A percentile compares a stretch with the other conserved stretches of the same genome.
These are phyloP conservation scores for Cutaneotrichosporon curvatum DNA, from an alignment of 1,284 basidiomycete genomes.

Conservation along the genomic window DNA sequence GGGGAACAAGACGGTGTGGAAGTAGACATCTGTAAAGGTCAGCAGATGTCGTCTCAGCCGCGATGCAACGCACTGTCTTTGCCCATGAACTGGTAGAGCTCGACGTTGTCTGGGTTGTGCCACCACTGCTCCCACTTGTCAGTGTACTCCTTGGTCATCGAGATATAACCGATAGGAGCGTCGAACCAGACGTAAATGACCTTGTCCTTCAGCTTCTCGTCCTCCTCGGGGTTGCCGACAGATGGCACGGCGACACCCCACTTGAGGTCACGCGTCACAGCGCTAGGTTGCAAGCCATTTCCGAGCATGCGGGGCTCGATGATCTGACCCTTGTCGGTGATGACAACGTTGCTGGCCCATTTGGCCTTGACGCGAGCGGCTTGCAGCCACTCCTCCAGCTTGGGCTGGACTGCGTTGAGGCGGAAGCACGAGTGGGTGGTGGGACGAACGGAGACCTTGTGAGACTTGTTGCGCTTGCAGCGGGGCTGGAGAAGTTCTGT, in stretches of 20 bases:
- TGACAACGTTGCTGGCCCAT: slow-evolving; percentile 89
- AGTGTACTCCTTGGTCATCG: slow-evolving; percentile 94
- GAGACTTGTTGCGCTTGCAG: slow-evolving; percentile 78
- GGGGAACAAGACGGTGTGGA: slow-evolving; percentile 96
- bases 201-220: slow-evolving; percentile 81
- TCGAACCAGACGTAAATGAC: slow-evolving; percentile 98
- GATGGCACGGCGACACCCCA: slow-evolving; percentile 94
- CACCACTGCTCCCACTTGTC: slow-evolving; percentile 96
- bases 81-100: slow-evolving; percentile 98
- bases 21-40: slow-evolving; percentile 68
- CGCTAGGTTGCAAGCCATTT: slow-evolving; percentile 73
- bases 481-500: slow-evolving; percentile 92
- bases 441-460: slow-evolving; percentile 63
- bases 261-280: slow-evolving; percentile 85
- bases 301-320: slow-evolving; percentile 83
- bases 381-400: slow-evolving; percentile 83
- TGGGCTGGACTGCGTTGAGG: slow-evolving; percentile 75
- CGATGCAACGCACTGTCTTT: slow-evolving; percentile 59
- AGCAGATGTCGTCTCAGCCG: not conserved
- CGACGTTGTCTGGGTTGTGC: slow-evolving; percentile 86
- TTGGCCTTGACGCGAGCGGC: slow-evolving; percentile 69
- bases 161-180: slow-evolving; percentile 93
- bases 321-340: slow-evolving; percentile 77
- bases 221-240: slow-evolving; percentile 60
- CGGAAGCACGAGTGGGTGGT: slow-evolving; percentile 94